Evolutionary conservation across 495 filamentous ascomycete species (phyloP).

Genomic region (Penicillium roqueforti): DNA sequence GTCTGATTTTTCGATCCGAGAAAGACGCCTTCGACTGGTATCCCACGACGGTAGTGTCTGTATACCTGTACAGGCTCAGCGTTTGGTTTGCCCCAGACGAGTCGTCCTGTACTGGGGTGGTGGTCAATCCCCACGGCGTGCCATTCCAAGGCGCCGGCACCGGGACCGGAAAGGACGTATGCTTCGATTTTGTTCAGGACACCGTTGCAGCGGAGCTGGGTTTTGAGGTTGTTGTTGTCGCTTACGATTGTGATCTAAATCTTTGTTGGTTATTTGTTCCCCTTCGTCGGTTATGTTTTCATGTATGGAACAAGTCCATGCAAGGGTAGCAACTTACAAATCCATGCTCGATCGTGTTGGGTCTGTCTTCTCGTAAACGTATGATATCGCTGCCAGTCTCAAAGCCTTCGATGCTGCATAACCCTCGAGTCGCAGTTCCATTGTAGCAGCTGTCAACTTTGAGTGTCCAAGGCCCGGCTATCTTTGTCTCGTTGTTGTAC

Average conservation of each 20-base stretch:
- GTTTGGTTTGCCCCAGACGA: slow-evolving; percentile 13
- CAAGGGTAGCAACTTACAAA: background rate
- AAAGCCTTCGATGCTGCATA: slow-evolving; percentile 14
- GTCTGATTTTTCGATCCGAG: slow-evolving; percentile 12
- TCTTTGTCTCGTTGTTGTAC: slow-evolving; percentile 12
- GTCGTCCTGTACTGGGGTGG: slow-evolving; percentile 5
- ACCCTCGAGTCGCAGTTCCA: background rate
- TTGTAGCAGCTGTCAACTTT: slow-evolving; percentile 6
- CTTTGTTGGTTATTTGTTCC: background rate
- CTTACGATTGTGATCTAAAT: slow-evolving; percentile 11
- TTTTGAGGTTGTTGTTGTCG: slow-evolving; percentile 1
- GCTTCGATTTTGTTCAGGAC: slow-evolving; percentile 12
- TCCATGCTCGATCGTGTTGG: slow-evolving; percentile 7
- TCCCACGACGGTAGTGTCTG: background rate
- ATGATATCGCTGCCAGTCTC: slow-evolving; percentile 8
- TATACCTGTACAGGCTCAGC: slow-evolving; percentile 9
- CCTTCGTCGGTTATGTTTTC: background rate
- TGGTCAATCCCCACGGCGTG: slow-evolving; percentile 13
- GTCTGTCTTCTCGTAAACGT: slow-evolving; percentile 5
- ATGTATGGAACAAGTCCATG: background rate
- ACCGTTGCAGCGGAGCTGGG: slow-evolving; percentile 20
- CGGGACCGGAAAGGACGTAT: slow-evolving; percentile 10
- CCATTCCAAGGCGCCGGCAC: slow-evolving; percentile 10
- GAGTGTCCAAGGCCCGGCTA: slow-evolving; percentile 16
- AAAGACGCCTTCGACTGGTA: background rate